A percentile compares a stretch with the other conserved stretches of the same genome.
These are phyloP conservation scores for Nemania diffusa DNA, from an alignment of 2,329 filamentous ascomycete genomes.

Conservation along the genomic window DNA sequence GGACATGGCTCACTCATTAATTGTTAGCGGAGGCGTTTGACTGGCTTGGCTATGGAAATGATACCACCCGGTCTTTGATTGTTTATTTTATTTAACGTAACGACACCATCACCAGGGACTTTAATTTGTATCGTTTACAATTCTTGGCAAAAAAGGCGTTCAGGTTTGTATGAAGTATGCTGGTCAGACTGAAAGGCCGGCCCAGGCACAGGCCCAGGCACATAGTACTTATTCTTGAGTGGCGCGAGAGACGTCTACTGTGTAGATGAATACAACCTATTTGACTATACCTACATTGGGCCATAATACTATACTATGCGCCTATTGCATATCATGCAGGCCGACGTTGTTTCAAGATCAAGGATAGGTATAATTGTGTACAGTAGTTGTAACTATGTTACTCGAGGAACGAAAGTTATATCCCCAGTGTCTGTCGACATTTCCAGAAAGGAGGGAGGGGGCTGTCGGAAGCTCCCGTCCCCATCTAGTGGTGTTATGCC, in stretches of 20 bases:
- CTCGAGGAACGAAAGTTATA: background rate
- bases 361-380: too few relatives aligned
- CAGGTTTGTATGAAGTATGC: conserved; percentile 20
- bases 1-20: conserved; percentile 18
- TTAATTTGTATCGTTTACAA: conserved; percentile 29
- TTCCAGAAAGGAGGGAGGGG: background rate
- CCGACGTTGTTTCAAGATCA: background rate
- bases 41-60: conserved; percentile 33
- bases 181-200: conserved; percentile 12
- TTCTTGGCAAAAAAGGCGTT: conserved; percentile 10
- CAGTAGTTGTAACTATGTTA: background rate
- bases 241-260: conserved; percentile 5
- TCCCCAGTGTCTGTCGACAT: too few relatives aligned
- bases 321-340: background rate
- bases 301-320: background rate
- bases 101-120: conserved; percentile 27
- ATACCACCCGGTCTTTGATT: conserved; percentile 29
- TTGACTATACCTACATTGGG: background rate
- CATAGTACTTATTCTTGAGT: conserved; percentile 28
- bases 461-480: conserved; percentile 28
- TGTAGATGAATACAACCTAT: conserved; percentile 21
- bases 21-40: conserved; percentile 25
- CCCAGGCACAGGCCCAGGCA: conserved; percentile 1
- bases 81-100: conserved; percentile 21
- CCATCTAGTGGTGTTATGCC: conserved; percentile 1